Base-by-base conservation (phyloP, 768 basidiomycete species). In the Butyriboletus loyo region DNA sequence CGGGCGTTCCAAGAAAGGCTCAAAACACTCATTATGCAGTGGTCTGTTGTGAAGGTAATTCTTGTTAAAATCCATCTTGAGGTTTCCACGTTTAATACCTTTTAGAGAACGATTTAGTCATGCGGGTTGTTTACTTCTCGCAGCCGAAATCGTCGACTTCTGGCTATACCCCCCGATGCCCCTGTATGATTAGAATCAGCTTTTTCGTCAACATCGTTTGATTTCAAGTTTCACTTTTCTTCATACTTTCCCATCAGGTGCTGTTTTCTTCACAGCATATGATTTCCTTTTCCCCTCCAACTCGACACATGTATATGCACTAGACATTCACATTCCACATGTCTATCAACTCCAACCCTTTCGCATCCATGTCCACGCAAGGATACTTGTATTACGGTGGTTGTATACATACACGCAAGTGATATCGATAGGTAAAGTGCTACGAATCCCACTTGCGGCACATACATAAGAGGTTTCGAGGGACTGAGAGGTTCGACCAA, bases 41-140 rank as follows among this genome's bases (percentile, higher is more conserved):
- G 89, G 89, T 86, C 89, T 6, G 74, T 82, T 25, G 85, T 91
- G 49, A 91, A 89, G 75, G 89, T 87, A 58, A 34, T 7, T 10
- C 17, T 41, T 27, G n/a, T 59, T 28, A 22, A 41, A n/a, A 19
- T n/a, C 8, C 14, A 7, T 25, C 45, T 22, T n/a, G 17, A 43
- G 21, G 31, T 34, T 34, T 48, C 15, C 38, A 11, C 19, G 19
- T 57, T 66, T 14, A 68, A 21, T 17, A 14, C 14, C 22, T 22
- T 58, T 19, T 55, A 85, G 83, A 74, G 81, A 52, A 85, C 83
- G 9, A 85, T 85, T 56, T 85, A 81, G 37, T 25, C 28, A 31
- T 24, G 24, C 27, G 53, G 15, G 13, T 39, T 22, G 42, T 50
- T 44, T 5, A 58, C 34, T 37, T 39, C 11, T 40, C 27, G 35